Conservation (phyloP, 768 basidiomycete species). For the Lactifluus hygrophoroides region DNA sequence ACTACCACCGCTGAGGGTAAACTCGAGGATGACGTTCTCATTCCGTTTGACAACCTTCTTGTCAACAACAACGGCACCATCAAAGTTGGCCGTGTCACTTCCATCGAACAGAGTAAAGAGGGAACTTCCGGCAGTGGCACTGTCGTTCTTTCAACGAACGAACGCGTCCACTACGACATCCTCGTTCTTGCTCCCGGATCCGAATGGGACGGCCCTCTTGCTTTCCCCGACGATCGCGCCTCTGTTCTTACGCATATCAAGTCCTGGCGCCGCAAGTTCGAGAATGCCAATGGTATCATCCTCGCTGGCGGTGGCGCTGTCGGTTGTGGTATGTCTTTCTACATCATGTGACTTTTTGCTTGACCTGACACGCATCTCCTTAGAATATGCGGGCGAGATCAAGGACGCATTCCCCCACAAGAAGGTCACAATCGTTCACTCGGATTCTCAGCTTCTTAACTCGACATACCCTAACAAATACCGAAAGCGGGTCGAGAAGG, state of each 20-base stretch:
- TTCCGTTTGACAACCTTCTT: slow-evolving; percentile 15
- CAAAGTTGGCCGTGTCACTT: slow-evolving; percentile 14
- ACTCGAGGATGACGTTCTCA: slow-evolving; percentile 23
- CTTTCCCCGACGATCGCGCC: slow-evolving; percentile 32
- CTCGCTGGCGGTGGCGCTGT: slow-evolving; percentile 33
- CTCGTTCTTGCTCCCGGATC: slow-evolving; percentile 18
- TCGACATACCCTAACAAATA: slow-evolving; percentile 45
- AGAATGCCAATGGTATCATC: slow-evolving; percentile 27
- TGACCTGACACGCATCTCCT: background rate
- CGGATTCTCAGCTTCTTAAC: slow-evolving; percentile 45
- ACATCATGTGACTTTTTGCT: background rate
- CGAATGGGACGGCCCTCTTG: slow-evolving; percentile 23
- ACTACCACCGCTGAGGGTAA: slow-evolving; percentile 38
- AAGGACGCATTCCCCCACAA: slow-evolving; percentile 34
- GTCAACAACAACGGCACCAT: slow-evolving; percentile 11
- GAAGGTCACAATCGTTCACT: slow-evolving; percentile 58
- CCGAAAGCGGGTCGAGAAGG: slow-evolving; percentile 38
- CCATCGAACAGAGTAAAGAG: slow-evolving; percentile 10
- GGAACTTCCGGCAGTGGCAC: background rate
- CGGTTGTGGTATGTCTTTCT: slow-evolving; percentile 32
- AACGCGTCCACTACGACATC: slow-evolving; percentile 16
- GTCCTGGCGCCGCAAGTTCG: slow-evolving; percentile 27
- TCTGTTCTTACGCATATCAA: slow-evolving; percentile 20
- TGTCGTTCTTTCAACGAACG: slow-evolving; percentile 7
- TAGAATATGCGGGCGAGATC: slow-evolving; percentile 40